phyloP scores from a whole-genome alignment of 495 filamentous ascomycete species.

The Penicillium roqueforti region DNA sequence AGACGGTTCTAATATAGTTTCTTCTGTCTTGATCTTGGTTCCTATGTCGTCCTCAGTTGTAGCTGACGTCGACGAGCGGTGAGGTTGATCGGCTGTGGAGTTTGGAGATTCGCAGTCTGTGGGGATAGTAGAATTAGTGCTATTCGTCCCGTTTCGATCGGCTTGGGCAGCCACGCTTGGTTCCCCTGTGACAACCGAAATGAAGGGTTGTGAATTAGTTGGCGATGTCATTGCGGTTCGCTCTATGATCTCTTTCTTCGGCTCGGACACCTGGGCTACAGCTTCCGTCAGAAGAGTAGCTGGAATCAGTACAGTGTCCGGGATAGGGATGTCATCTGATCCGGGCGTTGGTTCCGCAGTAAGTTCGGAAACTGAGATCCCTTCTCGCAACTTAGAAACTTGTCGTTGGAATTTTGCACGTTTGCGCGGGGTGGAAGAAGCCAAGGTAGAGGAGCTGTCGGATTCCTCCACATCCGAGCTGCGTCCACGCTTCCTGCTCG shows the following conservation, averaged over 20 bases:
- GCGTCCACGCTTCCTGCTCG: constrained; percentile 43
- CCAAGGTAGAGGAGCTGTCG: constrained; percentile 23
- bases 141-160: constrained; percentile 4
- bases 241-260: constrained; percentile 19
- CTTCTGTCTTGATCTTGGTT: constrained; percentile 29
- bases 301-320: constrained; percentile 11
- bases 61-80: constrained; percentile 37
- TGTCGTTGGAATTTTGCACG: constrained; percentile 36
- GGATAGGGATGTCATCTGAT: constrained; percentile 13
- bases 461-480: constrained; percentile 33
- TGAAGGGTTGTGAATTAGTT: background rate
- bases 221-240: constrained; percentile 3
- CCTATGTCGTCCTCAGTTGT: constrained; percentile 33
- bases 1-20: constrained; percentile 8
- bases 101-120: constrained; percentile 31
- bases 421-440: constrained; percentile 35
- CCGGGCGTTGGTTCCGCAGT: constrained; percentile 15
- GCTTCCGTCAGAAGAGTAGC: background rate
- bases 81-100: constrained; percentile 35
- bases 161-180: background rate
- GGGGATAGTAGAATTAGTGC: constrained; percentile 5
- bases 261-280: constrained; percentile 14
- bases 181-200: constrained; percentile 5
- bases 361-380: constrained; percentile 35
- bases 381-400: constrained; percentile 39